Evolutionary conservation across 768 basidiomycete genomes (phyloP), one percentile per base, ranked within the genome.

Genomic region (Trametes villosa): DNA sequence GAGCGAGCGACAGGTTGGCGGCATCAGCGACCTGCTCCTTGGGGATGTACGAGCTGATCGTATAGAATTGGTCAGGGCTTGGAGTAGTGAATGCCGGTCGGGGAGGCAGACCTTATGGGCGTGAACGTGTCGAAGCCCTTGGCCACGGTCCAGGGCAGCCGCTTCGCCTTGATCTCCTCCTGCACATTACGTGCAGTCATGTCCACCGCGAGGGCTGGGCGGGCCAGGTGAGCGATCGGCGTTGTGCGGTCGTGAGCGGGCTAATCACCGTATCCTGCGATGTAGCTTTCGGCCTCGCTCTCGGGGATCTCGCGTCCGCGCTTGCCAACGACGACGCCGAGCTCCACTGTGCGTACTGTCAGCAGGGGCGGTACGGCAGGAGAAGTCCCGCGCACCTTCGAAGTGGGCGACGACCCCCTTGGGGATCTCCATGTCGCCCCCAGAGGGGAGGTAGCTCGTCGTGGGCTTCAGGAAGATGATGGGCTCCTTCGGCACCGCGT

Each of bases 381-480:
- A 41, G 20, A 2, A 29, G 40, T 26, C 9, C 40, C 47, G 13
- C 12, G 44, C 20, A 92, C 96, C 94, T 85, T 98, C 97, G 71
- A 98, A 88, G 67, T 98, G 96, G 22, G 89, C 89, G 4, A 87
- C 67, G 34, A 96, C 82, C 6, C 96, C 96, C 27, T 71, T 75
- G 0, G 97, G 97, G 34, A 98, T 89, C 77, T 98, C 92, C 20
- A 98, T 77, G 34, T 83, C 81, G 1, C 92, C 94, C 0, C 91
- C 92, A 17, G 86, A 85, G 22, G 78, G 69, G 24, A 98, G 70
- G 70, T 96, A 98, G 70, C 90, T 93, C 13, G 89, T 87, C 5
- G 97, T 98, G 9, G 96, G 97, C 76, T 99, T 99, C 27, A 98
- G 77, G 80, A 99, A 99, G 83, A 98, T 96, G 81, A 99, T 98